phyloP scores from a whole-genome alignment of 2,329 filamentous ascomycete genomes.

The Raffaelea ambrosiae region DNA sequence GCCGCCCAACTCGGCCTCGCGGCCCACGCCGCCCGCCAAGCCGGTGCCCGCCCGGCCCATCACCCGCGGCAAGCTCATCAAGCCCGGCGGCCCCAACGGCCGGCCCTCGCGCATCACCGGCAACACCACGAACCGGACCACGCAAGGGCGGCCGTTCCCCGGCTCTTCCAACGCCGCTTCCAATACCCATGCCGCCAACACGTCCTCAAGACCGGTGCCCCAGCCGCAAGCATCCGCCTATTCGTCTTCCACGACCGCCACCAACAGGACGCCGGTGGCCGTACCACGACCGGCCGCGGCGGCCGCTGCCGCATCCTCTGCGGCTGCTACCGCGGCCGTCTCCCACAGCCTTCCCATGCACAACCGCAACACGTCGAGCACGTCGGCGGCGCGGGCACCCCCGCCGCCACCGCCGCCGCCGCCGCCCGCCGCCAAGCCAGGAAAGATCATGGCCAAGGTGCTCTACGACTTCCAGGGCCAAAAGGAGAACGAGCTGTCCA shows the following conservation, averaged over 20 bases:
- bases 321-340: conserved; percentile 34
- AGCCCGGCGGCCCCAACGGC: conserved; percentile 77
- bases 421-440: conserved; percentile 55
- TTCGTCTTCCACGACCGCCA: neutral
- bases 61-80: conserved; percentile 85
- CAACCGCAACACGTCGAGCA: conserved; percentile 45
- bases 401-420: conserved; percentile 63
- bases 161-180: neutral
- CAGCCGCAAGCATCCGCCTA: neutral
- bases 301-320: conserved; percentile 15
- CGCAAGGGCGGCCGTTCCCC: conserved; percentile 27
- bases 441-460: conserved; percentile 77
- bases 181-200: conserved; percentile 7
- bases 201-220: neutral
- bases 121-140: conserved; percentile 34
- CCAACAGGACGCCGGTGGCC: conserved; percentile 15
- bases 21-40: conserved; percentile 79
- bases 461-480: conserved; percentile 87
- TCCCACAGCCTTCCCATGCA: conserved; percentile 18
- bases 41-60: conserved; percentile 83
- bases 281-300: conserved; percentile 16
- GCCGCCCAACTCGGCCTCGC: conserved; percentile 71
- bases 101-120: conserved; percentile 63
- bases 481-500: conserved; percentile 74
- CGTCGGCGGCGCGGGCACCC: conserved; percentile 42